Percentiles rank a stretch among this genome's conserved stretches.
phyloP scores from a whole-genome alignment of 176 grass and related monocot species.

The Metroxylon sagu region DNA sequence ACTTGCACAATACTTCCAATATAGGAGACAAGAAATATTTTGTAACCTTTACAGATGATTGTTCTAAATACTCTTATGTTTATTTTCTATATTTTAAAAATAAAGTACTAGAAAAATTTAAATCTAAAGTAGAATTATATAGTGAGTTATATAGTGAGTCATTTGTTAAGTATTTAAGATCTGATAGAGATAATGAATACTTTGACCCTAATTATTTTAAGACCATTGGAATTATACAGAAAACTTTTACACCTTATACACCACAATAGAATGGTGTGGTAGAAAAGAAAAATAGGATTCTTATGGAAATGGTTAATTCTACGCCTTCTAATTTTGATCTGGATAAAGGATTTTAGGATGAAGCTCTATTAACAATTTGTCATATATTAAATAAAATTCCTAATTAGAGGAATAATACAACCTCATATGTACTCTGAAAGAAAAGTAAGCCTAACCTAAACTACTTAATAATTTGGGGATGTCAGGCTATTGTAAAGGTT shows the following conservation, averaged over 20 bases:
- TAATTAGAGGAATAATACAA: not conserved
- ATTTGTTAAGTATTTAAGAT: not conserved
- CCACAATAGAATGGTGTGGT: not conserved
- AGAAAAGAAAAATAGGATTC: not conserved
- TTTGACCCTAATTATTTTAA: not conserved
- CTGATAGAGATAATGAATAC: not conserved
- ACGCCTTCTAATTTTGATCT: not conserved
- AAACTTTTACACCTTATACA: not conserved
- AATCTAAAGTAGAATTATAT: not conserved
- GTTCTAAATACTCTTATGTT: not conserved
- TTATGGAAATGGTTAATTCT: not conserved
- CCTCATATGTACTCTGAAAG: not conserved
- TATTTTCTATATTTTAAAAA: not conserved
- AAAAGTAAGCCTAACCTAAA: not conserved
- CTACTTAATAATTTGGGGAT: not conserved
- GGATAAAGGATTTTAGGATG: no score
- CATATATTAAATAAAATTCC: not conserved
- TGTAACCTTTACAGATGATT: not conserved
- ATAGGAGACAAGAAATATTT: not conserved
- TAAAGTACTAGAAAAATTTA: not conserved
- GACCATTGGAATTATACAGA: not conserved
- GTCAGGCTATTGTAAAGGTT: not conserved
- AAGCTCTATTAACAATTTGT: not conserved
- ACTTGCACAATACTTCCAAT: not conserved
- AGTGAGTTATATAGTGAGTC: not conserved